Conservation (phyloP, 2,329 filamentous ascomycete species). For the Colletotrichum acutatum region DNA sequence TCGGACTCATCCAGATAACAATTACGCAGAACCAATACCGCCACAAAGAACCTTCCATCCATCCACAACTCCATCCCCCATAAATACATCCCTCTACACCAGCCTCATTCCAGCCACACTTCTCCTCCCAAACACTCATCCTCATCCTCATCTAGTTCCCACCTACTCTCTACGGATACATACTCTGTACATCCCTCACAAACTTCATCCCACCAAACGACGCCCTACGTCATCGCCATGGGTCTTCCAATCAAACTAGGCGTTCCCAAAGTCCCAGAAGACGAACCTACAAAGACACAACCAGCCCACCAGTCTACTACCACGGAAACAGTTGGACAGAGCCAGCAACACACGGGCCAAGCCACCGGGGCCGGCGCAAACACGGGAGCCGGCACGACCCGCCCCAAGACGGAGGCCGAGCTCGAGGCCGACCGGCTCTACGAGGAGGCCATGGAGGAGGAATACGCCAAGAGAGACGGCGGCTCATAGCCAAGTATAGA, state of each 20-base stretch:
- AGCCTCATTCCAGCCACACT: neutral
- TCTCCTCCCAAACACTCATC: neutral
- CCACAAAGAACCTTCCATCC: too few species aligned
- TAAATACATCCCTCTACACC: neutral
- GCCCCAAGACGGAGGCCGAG: slow-evolving; percentile 61
- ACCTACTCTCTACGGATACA: neutral
- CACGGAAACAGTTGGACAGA: neutral
- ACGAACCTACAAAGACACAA: neutral
- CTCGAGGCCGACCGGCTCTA: slow-evolving; percentile 61
- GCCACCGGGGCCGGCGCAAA: slow-evolving; percentile 58
- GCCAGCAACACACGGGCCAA: neutral
- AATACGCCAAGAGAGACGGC: slow-evolving; percentile 66
- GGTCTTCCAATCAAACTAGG: slow-evolving; percentile 40
- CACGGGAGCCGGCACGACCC: slow-evolving; percentile 58
- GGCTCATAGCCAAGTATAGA: slow-evolving; percentile 49
- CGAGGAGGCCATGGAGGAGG: slow-evolving; percentile 65
- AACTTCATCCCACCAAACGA: too few species aligned
- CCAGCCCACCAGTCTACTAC: neutral
- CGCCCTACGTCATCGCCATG: slow-evolving; percentile 40
- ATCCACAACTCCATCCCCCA: neutral
- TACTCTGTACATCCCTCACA: neutral
- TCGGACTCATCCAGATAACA: neutral
- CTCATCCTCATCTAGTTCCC: neutral
- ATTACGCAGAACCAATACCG: too few species aligned
- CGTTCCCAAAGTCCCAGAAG: slow-evolving; percentile 18